Percentiles rank a stretch among this genome's conserved stretches.
phyloP scores from a whole-genome alignment of 768 basidiomycete genomes.

The Dioszegia hungarica region DNA sequence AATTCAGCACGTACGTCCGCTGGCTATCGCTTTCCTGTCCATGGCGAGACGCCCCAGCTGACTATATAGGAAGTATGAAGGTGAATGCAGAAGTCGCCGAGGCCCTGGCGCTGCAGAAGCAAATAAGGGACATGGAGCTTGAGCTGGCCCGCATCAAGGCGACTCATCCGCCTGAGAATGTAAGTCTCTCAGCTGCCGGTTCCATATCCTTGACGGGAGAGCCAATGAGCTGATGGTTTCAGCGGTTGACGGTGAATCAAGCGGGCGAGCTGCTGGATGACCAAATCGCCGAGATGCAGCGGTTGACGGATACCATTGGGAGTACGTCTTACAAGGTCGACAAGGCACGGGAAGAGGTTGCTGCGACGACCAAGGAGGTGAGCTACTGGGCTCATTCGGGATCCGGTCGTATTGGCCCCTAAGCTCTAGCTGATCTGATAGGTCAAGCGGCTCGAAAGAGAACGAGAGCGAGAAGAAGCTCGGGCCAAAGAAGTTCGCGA shows the following conservation, averaged over 20 bases:
- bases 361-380: slow-evolving; percentile 45
- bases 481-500: slow-evolving; percentile 67
- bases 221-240: slow-evolving; percentile 41
- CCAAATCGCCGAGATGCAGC: slow-evolving; percentile 75
- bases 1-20: no score
- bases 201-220: no score
- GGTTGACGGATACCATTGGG: slow-evolving; percentile 63
- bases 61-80: slow-evolving; percentile 24
- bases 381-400: no score
- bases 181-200: slow-evolving; percentile 17
- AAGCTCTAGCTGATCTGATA: slow-evolving; percentile 9
- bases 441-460: slow-evolving; percentile 41
- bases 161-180: slow-evolving; percentile 60
- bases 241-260: slow-evolving; percentile 69
- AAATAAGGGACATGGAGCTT: slow-evolving; percentile 77
- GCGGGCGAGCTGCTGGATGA: slow-evolving; percentile 69
- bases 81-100: slow-evolving; percentile 26
- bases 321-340: slow-evolving; percentile 49
- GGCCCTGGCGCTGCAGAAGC: slow-evolving; percentile 34
- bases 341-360: slow-evolving; percentile 54
- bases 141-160: slow-evolving; percentile 74
- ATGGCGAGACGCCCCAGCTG: background rate
- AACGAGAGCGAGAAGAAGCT: slow-evolving; percentile 57
- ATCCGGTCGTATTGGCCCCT: no score
- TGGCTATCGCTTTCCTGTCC: no score